phyloP scores from a whole-genome alignment of 2,329 filamentous ascomycete species.

The Cryphonectria radicalis region DNA sequence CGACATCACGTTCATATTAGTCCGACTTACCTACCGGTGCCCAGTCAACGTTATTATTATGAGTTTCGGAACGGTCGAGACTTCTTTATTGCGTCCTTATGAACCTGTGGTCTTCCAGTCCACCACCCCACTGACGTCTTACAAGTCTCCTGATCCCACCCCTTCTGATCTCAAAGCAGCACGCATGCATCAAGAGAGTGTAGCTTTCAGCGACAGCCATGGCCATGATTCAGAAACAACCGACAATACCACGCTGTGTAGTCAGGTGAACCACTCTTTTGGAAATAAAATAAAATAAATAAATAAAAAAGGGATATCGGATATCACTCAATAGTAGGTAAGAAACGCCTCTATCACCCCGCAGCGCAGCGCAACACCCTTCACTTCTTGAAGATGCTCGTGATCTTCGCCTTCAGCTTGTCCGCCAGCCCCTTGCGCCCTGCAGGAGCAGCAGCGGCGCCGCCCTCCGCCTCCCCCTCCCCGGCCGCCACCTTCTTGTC shows the following conservation, averaged over 20 bases:
- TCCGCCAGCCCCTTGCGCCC: conserved; percentile 53
- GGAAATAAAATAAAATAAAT: neutral
- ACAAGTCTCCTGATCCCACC: neutral
- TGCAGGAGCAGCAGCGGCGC: neutral
- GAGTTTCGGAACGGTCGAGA: neutral
- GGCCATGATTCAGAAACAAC: neutral
- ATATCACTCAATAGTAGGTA: neutral
- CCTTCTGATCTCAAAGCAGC: neutral
- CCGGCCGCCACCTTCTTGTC: conserved; percentile 32
- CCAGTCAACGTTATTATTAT: neutral
- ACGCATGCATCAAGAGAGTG: neutral
- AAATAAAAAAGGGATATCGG: neutral
- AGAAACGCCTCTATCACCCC: neutral
- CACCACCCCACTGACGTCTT: neutral
- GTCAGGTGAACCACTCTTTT: neutral
- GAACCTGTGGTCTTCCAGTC: neutral
- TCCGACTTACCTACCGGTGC: neutral
- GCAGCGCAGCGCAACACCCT: neutral
- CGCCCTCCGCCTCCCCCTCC: conserved; percentile 28
- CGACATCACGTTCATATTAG: neutral
- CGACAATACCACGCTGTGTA: neutral
- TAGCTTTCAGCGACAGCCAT: neutral
- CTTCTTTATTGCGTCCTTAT: neutral
- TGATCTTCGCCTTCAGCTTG: conserved; percentile 61
- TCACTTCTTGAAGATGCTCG: conserved; percentile 54